Evolutionary conservation across 768 basidiomycete species (phyloP).

Genomic region (Pisolithus albus): DNA sequence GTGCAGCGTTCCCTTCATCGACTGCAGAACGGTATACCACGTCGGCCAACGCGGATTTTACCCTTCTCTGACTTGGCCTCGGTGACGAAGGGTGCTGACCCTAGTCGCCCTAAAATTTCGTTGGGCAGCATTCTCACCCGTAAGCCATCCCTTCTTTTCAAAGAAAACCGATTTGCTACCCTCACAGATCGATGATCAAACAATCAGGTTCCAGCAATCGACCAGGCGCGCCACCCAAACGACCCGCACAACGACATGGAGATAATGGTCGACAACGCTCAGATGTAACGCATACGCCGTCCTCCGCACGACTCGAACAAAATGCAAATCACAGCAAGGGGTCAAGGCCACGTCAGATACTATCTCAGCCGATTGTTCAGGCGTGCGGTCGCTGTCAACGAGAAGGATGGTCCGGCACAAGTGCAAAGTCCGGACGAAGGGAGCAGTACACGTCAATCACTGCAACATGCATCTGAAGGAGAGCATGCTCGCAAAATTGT

Average conservation of each 20-base stretch:
- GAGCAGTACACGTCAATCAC: not conserved
- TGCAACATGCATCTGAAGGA: slow-evolving; percentile 9
- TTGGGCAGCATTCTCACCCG: not conserved
- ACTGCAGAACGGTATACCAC: slow-evolving; percentile 6
- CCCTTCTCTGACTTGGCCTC: not conserved
- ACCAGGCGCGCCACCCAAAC: not conserved
- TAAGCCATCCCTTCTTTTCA: not conserved
- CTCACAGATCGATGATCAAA: too few species aligned
- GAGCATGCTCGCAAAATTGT: slow-evolving; percentile 2
- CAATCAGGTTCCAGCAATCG: not conserved
- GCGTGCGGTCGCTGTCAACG: not conserved
- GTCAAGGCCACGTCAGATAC: not conserved
- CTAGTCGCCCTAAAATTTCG: not conserved
- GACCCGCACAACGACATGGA: not conserved
- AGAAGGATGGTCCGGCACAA: not conserved
- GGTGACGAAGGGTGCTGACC: not conserved
- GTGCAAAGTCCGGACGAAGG: not conserved
- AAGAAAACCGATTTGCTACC: not conserved
- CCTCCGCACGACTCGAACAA: not conserved
- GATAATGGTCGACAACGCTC: not conserved
- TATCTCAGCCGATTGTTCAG: not conserved
- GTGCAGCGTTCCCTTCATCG: not conserved
- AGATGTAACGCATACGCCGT: not conserved
- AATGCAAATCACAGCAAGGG: not conserved
- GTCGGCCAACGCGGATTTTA: slow-evolving; percentile 1